phyloP scores from a whole-genome alignment of 1,139 yeast genomes.

The Yamadazyma sp. region DNA sequence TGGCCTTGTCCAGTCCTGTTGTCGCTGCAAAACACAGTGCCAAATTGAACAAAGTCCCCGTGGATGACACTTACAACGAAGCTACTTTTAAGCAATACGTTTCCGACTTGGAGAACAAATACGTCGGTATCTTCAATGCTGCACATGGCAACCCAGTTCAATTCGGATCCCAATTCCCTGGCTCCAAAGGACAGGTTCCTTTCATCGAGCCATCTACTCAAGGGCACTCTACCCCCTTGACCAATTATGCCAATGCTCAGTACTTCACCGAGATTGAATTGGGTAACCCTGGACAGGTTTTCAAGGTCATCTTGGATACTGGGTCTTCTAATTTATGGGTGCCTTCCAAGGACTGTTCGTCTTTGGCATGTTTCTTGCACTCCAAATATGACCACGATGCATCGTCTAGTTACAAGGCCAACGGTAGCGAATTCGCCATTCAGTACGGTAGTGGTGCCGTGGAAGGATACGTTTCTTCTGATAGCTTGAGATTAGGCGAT shows the following conservation, averaged over 20 bases:
- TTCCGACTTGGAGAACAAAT: slow-evolving; percentile 70
- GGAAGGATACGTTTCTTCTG: slow-evolving; percentile 89
- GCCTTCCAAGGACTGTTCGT: slow-evolving; percentile 83
- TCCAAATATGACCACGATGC: slow-evolving; percentile 80
- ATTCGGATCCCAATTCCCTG: slow-evolving; percentile 14
- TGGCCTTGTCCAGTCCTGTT: slow-evolving; percentile 37
- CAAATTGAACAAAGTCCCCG: slow-evolving; percentile 62
- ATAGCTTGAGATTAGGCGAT: slow-evolving; percentile 77
- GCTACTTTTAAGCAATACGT: slow-evolving; percentile 63
- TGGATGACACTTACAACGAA: slow-evolving; percentile 62
- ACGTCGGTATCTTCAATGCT: slow-evolving; percentile 54
- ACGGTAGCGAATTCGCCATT: slow-evolving; percentile 82
- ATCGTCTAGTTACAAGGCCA: slow-evolving; percentile 78
- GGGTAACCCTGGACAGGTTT: slow-evolving; percentile 91
- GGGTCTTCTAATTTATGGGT: slow-evolving; percentile 98
- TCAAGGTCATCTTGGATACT: slow-evolving; percentile 90
- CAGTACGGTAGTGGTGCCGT: slow-evolving; percentile 91
- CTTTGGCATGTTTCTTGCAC: slow-evolving; percentile 94
- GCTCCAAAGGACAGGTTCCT: slow-evolving; percentile 42
- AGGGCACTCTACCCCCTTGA: slow-evolving; percentile 71
- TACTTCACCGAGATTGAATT: slow-evolving; percentile 85
- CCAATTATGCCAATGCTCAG: slow-evolving; percentile 93
- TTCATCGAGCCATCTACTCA: slow-evolving; percentile 29
- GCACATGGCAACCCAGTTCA: slow-evolving; percentile 27
- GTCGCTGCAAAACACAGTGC: slow-evolving; percentile 67